Percentiles rank a stretch among this genome's conserved stretches.
Evolutionary conservation across 2,329 filamentous ascomycete genomes (phyloP).

Genomic region (Sclerotinia borealis): DNA sequence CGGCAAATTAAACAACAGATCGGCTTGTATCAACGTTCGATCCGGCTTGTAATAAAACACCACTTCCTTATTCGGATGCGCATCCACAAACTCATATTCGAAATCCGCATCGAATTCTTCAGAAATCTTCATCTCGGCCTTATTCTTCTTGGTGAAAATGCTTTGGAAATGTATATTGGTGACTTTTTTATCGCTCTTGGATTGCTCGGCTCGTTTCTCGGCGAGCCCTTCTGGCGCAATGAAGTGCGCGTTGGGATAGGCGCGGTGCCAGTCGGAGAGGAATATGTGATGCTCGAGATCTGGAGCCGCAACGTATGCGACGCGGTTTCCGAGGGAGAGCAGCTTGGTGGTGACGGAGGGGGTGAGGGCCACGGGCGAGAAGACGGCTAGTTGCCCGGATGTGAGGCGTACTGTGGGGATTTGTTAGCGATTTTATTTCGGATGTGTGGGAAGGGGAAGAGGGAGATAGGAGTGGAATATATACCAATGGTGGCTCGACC

Average conservation of each 20-base stretch:
- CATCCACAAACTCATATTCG: constrained; percentile 74
- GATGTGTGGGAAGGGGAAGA: not conserved
- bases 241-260: constrained; percentile 71
- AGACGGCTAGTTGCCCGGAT: constrained; percentile 74
- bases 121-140: constrained; percentile 49
- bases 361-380: constrained; percentile 85
- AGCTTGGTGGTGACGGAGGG: constrained; percentile 62
- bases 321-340: constrained; percentile 58
- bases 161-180: constrained; percentile 50
- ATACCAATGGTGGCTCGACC: constrained; percentile 79
- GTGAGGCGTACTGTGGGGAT: constrained; percentile 62
- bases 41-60: constrained; percentile 81
- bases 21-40: constrained; percentile 76
- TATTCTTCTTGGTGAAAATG: constrained; percentile 56
- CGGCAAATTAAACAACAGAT: constrained; percentile 88
- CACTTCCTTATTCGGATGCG: constrained; percentile 77
- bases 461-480: too few relatives aligned
- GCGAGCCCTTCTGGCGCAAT: constrained; percentile 77
- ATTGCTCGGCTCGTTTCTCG: constrained; percentile 65
- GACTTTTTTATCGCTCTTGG: constrained; percentile 44
- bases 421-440: constrained; percentile 3
- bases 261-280: constrained; percentile 74
- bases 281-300: constrained; percentile 97
- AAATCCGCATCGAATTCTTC: constrained; percentile 84
- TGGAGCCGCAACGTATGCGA: constrained; percentile 79